Base-by-base conservation (phyloP, 306 rosid genomes). In the Heteromeles arbutifolia region DNA sequence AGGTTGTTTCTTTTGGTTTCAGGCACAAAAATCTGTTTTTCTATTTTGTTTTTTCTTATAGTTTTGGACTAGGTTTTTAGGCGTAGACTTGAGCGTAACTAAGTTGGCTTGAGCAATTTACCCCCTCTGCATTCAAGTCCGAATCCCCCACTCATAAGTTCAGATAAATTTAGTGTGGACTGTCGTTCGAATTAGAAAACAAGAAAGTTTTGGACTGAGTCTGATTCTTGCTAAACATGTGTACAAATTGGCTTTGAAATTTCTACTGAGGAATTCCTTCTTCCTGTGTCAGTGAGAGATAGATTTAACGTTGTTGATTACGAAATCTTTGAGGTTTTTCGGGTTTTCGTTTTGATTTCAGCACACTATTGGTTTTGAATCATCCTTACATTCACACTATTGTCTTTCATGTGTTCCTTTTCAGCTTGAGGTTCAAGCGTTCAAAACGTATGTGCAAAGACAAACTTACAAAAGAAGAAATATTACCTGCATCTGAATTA, bases 361-460 rank as follows among this genome's bases (percentile, higher is more conserved):
- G 22, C 67, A 28, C 13, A 8, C 14, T 15, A 10, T 17, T 29
- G 67, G 48, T 63, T 37, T 7, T 37, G 41, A 37, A 37, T 6
- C 41, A 37, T 37, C 41, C 41, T 34, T 37, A 7, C 41, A 37
- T 6, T 7, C 41, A 7, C n/a, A n/a, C n/a, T n/a, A n/a, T n/a
- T 71, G 41, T 43, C 50, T 54, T 32, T 37, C 67, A 54, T 78
- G 26, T 69, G 44, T 37, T 61, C 69, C 68, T 68, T 82, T 84
- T 85, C 84, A 84, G 86, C 74, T 48, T 58, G 84, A 62, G 77
- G 50, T 67, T 48, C 3, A 48, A 48, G 54, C 2, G 6, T 41
- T 65, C 85, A 74, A 73, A 75, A 59, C 43, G 24, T 9, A 58
- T 58, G 48, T 65, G 54, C 69, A 21, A 22, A 32, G 26, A 26